phyloP scores from a whole-genome alignment of 495 filamentous ascomycete genomes.

The Pseudoneurospora amorphoporcata region DNA sequence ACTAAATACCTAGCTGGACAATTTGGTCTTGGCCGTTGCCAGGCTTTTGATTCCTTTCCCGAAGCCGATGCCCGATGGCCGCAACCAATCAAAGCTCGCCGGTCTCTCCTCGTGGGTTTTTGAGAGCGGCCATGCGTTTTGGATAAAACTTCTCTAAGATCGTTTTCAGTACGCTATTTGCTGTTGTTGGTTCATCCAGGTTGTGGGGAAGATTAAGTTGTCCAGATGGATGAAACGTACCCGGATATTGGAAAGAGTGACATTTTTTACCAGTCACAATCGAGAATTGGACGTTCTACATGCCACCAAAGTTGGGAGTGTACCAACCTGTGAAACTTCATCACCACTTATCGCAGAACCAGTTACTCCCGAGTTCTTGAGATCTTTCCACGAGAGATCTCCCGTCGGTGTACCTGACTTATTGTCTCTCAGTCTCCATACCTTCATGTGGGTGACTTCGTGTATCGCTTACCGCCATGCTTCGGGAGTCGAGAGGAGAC shows the following conservation, averaged over 20 bases:
- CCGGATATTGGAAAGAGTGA: not conserved
- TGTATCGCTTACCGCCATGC: not conserved
- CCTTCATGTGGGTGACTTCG: not conserved
- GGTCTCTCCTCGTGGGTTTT: not conserved
- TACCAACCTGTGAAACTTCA: not conserved
- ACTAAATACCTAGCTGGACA: not conserved
- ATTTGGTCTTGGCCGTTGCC: not conserved
- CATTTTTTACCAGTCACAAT: not conserved
- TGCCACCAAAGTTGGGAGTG: not conserved
- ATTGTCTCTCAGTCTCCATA: not conserved
- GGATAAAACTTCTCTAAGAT: not conserved
- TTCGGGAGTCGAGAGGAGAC: not conserved
- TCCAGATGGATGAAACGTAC: not conserved
- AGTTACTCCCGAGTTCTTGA: not conserved
- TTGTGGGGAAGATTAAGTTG: not conserved
- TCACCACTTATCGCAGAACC: not conserved
- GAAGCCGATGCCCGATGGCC: not conserved
- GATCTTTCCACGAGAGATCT: not conserved
- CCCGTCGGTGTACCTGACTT: not conserved
- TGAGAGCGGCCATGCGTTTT: not conserved
- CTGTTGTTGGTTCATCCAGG: not conserved
- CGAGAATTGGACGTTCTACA: not conserved
- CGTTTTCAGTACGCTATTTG: not conserved
- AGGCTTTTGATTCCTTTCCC: not conserved
- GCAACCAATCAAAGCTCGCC: not conserved